Evolutionary conservation across 352 stramenopile genomes (phyloP), one percentile per base, ranked within the genome.

Genomic region (Phytophthora rubi): DNA sequence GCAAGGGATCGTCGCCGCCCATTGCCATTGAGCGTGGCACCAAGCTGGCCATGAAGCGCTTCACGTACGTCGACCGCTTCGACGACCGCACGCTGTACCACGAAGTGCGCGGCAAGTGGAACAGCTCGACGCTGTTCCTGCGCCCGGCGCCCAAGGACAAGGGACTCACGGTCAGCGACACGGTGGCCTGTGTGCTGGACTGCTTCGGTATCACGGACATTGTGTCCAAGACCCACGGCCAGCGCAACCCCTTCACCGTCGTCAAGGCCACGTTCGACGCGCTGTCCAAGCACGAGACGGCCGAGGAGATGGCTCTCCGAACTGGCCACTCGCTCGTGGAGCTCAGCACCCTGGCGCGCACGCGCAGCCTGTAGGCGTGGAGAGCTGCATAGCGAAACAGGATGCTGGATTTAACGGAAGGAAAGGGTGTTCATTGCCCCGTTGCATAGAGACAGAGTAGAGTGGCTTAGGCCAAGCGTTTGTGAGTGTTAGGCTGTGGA

Each of bases 61-160:
- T 98, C 56, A 97, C 96, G 65, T 98, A 97, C 82, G 86, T 98
- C 39, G 95, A 99, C 79, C 91, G 95, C 59, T 99, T 98, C 76
- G 83, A 97, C 62, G 83, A 97, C 63, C 80, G 82, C 57, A 96
- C 90, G 57, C 80, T 99, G 45, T 97, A 87, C 66, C 86, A 97
- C 68, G 95, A 98, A 73, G 82, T 98, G 66, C 83, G 84, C 26
- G 97, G 97, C 71, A 98, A 97, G 76, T 97, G 98, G 85, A 99
- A 99, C 83, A 97, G 88, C 56, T 98, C 91, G 76, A 97, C 89
- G 69, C 87, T 98, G 8, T 91, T 95, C 59, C 77, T 98, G 33
- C 81, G 92, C 45, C 88, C 93, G 55, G 71, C 85, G 48, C 82
- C 85, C 10, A 82, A 85, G 64, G 85, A 83, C 65, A 91, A 91